Percentiles rank a stretch among this genome's conserved stretches.
Conservation (phyloP, 129 eudicot species). For the Centaurea solstitialis region DNA sequence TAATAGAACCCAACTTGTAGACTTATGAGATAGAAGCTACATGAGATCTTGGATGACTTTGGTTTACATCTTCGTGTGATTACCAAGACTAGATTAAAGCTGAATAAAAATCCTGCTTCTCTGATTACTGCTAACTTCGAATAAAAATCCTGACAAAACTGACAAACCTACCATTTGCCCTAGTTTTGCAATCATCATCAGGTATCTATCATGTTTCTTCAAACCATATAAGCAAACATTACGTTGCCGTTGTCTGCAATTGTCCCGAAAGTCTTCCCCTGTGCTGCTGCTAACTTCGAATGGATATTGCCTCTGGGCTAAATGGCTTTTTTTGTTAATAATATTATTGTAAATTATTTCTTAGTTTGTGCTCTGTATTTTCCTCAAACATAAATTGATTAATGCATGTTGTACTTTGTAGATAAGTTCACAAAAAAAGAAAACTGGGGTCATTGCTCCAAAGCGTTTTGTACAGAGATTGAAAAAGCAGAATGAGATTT, state of each 20-base stretch:
- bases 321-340: background rate
- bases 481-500: slow-evolving; percentile 83
- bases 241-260: background rate
- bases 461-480: slow-evolving; percentile 88
- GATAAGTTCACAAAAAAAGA: slow-evolving; percentile 93
- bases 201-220: background rate
- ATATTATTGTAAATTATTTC: background rate
- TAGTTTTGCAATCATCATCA: background rate
- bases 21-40: background rate
- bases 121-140: no score
- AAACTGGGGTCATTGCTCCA: slow-evolving; percentile 92
- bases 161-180: background rate
- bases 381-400: background rate
- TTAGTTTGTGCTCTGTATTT: slow-evolving; percentile 5
- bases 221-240: background rate
- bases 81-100: background rate
- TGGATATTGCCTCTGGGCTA: background rate
- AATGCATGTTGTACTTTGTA: slow-evolving; percentile 22
- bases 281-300: background rate
- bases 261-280: background rate
- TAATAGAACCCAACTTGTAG: background rate
- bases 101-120: background rate
- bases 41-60: background rate
- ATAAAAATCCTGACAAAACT: background rate
- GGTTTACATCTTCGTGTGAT: background rate